Conservation (phyloP, 306 rosid species). For the Sophora flavescens region DNA sequence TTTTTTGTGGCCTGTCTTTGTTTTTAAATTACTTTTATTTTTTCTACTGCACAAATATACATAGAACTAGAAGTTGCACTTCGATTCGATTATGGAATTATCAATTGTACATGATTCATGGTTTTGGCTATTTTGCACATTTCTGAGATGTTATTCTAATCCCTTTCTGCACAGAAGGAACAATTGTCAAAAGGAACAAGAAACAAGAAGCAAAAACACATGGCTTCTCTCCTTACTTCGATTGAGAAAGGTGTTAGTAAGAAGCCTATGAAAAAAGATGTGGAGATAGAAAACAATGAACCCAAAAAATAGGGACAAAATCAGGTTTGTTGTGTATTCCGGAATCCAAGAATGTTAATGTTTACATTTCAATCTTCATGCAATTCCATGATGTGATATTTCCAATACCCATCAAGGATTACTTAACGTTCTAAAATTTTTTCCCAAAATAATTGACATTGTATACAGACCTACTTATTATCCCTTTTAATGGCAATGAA, state of each 20-base stretch:
- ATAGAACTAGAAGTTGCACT: not conserved
- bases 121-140: no score
- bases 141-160: no score
- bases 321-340: no score
- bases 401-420: no score
- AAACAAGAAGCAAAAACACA: slow-evolving; percentile 83
- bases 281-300: slow-evolving; percentile 81
- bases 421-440: no score
- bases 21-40: slow-evolving; percentile 1
- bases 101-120: slow-evolving; percentile 12
- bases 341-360: no score
- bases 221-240: slow-evolving; percentile 68
- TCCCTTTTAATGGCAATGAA: no score
- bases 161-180: slow-evolving; percentile 67
- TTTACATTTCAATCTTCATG: no score
- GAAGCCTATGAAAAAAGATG: slow-evolving; percentile 75
- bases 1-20: not conserved
- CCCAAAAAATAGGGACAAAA: slow-evolving; percentile 73
- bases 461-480: no score
- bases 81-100: slow-evolving; percentile 20
- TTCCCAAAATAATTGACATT: no score
- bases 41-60: not conserved
- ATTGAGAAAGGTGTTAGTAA: slow-evolving; percentile 73
- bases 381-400: no score
- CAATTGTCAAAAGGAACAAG: slow-evolving; percentile 75